Evolutionary conservation across 2,329 filamentous ascomycete genomes (phyloP), one percentile per base, ranked within the genome.

Genomic region (Ceratocystis eucalypticola): DNA sequence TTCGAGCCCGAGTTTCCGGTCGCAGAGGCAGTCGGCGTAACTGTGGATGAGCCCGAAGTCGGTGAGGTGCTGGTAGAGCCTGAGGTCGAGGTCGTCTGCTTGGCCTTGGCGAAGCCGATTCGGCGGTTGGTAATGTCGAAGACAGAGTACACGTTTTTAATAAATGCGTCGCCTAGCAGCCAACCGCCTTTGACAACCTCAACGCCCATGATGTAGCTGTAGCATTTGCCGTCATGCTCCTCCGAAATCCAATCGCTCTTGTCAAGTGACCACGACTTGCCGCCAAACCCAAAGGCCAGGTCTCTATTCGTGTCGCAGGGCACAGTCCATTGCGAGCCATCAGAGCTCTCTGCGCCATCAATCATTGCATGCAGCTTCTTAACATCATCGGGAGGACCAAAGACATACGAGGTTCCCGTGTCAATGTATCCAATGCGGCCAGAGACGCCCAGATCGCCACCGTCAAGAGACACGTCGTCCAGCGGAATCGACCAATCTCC

Each of bases 71-170:
- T 46, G n/a, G 67, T 48, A 48, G 66, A 64, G 12, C 64, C 67
- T 10, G 67, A 33, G 33, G 55, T 66, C 28, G 61, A 33, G 2
- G 22, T 69, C 65, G 28, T 64, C 61, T 62, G 62, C 28, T 50
- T 66, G 57, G 61, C 68, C 17, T 61, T 61, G 50, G 67, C 67
- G 10, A 68, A 68, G 28, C 87, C 88, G 69, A 91, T 83, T 64
- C 81, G 82, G 55, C 74, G 76, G 69, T 84, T 72, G 69, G 93
- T 90, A 65, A 83, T 84, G 74, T 96, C 91, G 73, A 95, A 96
- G 28, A 94, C 86, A 1, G 84, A 80, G 73, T 96, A 96, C 17
- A 96, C 91, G 71, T 95, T 96, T 77, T 95, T 96, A 69, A 96
- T 76, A 71, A 96, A 96, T 0, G 88, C 84, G 70, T 91, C 91